Conservation (phyloP, 2,329 filamentous ascomycete genomes). For the Metarhizium guizhouense region DNA sequence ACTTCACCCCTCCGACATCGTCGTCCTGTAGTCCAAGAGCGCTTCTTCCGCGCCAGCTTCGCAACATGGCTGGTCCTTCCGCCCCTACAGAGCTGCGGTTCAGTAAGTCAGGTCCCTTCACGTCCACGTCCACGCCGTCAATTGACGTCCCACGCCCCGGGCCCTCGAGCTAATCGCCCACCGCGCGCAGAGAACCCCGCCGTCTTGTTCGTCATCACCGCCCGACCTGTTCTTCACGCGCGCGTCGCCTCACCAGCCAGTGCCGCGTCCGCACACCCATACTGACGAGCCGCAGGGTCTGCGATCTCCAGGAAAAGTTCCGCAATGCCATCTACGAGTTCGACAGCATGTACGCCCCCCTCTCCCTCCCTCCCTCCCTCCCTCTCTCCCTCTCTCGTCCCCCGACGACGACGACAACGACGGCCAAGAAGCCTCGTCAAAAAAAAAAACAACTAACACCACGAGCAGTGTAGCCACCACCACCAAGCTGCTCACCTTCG, state of each 20-base stretch:
- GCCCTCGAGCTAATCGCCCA: neutral
- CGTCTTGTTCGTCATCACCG: constrained; percentile 35
- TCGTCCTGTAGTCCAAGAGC: neutral
- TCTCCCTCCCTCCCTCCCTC: too few relatives aligned
- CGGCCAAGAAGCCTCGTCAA: too few relatives aligned
- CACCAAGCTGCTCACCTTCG: constrained; percentile 59
- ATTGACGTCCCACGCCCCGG: neutral
- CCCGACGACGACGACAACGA: neutral
- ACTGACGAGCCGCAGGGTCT: constrained; percentile 52
- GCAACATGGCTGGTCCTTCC: constrained; percentile 6
- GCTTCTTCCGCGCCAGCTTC: neutral
- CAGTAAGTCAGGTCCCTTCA: constrained; percentile 18
- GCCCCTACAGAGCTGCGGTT: constrained; percentile 19
- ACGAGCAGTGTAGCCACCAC: constrained; percentile 51
- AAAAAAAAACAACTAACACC: neutral
- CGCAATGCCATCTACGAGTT: constrained; percentile 75
- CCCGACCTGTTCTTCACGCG: too few relatives aligned
- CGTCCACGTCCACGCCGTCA: neutral
- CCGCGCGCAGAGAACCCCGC: constrained; percentile 33
- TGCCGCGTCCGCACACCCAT: too few relatives aligned
- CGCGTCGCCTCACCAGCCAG: neutral
- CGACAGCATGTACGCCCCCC: constrained; percentile 57
- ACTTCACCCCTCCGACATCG: neutral
- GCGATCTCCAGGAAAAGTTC: constrained; percentile 94
- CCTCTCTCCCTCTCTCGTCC: neutral